Evolutionary conservation across 805 yeast genomes (phyloP).

Genomic region (Yarrowia porcina): DNA sequence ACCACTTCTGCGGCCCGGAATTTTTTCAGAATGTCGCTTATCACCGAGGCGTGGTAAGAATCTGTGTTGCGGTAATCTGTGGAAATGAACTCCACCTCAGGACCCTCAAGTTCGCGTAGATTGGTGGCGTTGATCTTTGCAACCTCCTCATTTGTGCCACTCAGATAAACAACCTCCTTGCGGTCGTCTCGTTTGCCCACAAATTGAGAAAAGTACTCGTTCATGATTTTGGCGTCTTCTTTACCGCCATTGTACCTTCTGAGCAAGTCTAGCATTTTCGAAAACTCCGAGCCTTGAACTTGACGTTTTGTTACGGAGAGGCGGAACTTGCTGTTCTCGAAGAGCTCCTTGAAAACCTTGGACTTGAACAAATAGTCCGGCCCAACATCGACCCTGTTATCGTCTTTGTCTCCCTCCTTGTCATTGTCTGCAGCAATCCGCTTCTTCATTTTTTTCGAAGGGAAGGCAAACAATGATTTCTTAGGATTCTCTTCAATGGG

Average conservation of each 20-base stretch:
- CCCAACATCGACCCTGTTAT: no score
- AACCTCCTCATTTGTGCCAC: neutral
- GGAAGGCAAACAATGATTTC: neutral
- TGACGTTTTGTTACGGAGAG: neutral
- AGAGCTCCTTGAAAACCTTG: neutral
- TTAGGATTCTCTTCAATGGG: slow-evolving; percentile 36
- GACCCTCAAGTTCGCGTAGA: neutral
- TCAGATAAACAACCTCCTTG: neutral
- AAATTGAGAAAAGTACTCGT: neutral
- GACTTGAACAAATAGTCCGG: neutral
- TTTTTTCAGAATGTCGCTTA: neutral
- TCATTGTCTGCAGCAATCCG: neutral
- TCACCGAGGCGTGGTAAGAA: neutral
- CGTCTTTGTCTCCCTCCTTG: neutral
- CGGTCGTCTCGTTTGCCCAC: neutral
- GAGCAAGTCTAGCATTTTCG: neutral
- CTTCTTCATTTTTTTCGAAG: neutral
- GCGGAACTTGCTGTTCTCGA: neutral
- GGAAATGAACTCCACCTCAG: neutral
- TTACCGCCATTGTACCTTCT: neutral
- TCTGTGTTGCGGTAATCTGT: neutral
- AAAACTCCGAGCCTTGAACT: neutral
- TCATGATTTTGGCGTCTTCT: neutral
- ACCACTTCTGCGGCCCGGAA: neutral
- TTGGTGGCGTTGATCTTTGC: neutral